Evolutionary conservation across 352 stramenopile genomes (phyloP).

Genomic region (Pythium angustatum): DNA sequence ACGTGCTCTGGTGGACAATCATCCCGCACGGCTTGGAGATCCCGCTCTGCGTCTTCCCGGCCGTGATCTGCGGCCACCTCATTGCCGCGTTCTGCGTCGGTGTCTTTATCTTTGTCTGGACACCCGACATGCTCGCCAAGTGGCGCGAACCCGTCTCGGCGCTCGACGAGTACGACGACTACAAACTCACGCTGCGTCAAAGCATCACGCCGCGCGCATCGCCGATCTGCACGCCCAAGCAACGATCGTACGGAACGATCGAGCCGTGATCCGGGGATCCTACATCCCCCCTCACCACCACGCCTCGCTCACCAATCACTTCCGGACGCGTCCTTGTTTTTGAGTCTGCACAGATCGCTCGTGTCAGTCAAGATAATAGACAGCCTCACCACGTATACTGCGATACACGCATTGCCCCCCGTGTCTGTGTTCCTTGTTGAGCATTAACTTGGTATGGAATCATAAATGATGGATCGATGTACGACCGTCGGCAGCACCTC

Average conservation of each 20-base stretch:
- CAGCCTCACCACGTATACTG: neutral
- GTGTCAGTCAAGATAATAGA: neutral
- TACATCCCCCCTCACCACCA: neutral
- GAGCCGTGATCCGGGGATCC: constrained; percentile 20
- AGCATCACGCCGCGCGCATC: constrained; percentile 71
- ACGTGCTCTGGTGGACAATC: constrained; percentile 71
- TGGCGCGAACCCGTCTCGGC: constrained; percentile 62
- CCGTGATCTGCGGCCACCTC: constrained; percentile 74
- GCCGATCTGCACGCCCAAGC: constrained; percentile 40
- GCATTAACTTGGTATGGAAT: too few species aligned
- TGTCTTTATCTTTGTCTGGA: constrained; percentile 85
- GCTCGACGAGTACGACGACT: constrained; percentile 78
- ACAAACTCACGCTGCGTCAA: constrained; percentile 77
- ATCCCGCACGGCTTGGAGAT: constrained; percentile 48
- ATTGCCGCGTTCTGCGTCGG: constrained; percentile 81
- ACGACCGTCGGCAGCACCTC: neutral
- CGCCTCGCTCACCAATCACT: neutral
- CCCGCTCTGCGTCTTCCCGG: constrained; percentile 64
- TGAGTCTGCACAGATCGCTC: constrained; percentile 9
- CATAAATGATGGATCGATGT: neutral
- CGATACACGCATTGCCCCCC: too few species aligned
- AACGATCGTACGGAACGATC: constrained; percentile 31
- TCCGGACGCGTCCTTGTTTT: constrained; percentile 15
- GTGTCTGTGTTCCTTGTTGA: too few species aligned
- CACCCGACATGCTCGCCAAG: constrained; percentile 75